phyloP scores from a whole-genome alignment of 2,329 filamentous ascomycete genomes.

The Berkeleyomyces basicola region DNA sequence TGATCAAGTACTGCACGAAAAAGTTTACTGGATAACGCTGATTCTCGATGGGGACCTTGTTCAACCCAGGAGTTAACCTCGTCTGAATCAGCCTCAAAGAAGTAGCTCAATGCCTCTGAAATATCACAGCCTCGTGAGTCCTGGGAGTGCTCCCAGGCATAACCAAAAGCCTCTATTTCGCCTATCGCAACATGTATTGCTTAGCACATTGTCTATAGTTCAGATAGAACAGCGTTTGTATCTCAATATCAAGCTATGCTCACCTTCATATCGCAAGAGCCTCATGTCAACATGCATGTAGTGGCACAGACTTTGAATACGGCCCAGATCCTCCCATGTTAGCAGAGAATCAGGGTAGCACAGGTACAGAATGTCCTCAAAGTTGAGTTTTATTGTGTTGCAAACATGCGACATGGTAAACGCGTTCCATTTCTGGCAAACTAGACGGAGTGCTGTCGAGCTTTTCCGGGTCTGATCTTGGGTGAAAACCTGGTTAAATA shows the following conservation, averaged over 20 bases:
- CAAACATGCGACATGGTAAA: constrained; percentile 30
- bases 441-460: constrained; percentile 25
- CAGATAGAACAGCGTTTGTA: not conserved
- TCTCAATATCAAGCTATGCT: constrained; percentile 14
- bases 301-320: constrained; percentile 26
- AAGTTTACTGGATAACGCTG: not conserved
- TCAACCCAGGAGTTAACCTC: not conserved
- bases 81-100: not conserved
- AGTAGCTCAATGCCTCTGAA: not conserved
- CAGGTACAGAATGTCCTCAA: not conserved
- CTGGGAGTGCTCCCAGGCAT: too few species aligned
- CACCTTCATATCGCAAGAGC: constrained; percentile 35
- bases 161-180: too few species aligned
- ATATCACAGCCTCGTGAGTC: too few species aligned
- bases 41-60: not conserved
- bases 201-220: not conserved
- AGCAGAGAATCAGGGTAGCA: not conserved
- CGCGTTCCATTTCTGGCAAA: constrained; percentile 32
- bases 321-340: constrained; percentile 21
- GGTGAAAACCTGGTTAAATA: not conserved
- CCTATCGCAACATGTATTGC: not conserved
- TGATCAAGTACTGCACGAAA: not conserved
- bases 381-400: constrained; percentile 33
- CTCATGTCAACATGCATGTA: constrained; percentile 35
- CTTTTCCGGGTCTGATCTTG: not conserved